Evolutionary conservation across 495 filamentous ascomycete genomes (phyloP).

Genomic region (Ramalina peruviana): DNA sequence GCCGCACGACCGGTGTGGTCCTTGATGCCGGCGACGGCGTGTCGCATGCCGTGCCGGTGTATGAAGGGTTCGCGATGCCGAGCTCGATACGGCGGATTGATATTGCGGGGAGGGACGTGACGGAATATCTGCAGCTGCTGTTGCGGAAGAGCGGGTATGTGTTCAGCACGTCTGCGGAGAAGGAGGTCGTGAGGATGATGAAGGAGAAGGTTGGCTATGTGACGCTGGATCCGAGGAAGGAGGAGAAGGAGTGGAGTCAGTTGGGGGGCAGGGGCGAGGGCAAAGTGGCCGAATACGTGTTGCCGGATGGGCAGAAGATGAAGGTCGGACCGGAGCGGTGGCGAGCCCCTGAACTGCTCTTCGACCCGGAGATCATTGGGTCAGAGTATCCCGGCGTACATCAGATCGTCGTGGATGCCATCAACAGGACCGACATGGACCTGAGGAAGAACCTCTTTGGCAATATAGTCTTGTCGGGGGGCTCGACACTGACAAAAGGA

Average conservation of each 20-base stretch:
- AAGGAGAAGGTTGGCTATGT: slow-evolving; percentile 94
- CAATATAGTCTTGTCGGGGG: slow-evolving; percentile 94
- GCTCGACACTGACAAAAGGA: slow-evolving; percentile 78
- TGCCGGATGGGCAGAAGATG: slow-evolving; percentile 86
- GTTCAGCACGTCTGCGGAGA: slow-evolving; percentile 95
- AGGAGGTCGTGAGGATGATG: slow-evolving; percentile 91
- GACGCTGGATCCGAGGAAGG: slow-evolving; percentile 75
- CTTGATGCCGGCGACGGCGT: slow-evolving; percentile 93
- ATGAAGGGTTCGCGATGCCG: slow-evolving; percentile 94
- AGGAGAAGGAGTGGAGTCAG: slow-evolving; percentile 88
- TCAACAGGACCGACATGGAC: slow-evolving; percentile 94
- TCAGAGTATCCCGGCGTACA: slow-evolving; percentile 95
- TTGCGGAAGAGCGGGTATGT: slow-evolving; percentile 87
- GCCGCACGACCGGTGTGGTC: slow-evolving; percentile 91
- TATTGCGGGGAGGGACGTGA: slow-evolving; percentile 95
- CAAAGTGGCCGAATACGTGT: slow-evolving; percentile 60
- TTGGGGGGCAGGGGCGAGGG: slow-evolving; percentile 44
- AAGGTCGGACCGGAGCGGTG: slow-evolving; percentile 91
- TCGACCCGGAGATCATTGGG: slow-evolving; percentile 92
- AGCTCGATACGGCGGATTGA: slow-evolving; percentile 91
- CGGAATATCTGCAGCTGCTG: slow-evolving; percentile 83
- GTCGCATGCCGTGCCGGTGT: slow-evolving; percentile 93
- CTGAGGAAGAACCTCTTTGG: slow-evolving; percentile 85
- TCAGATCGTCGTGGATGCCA: slow-evolving; percentile 92
- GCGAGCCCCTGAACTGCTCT: slow-evolving; percentile 92